Evolutionary conservation across 2,329 filamentous ascomycete genomes (phyloP).

Genomic region (Nannizzia gypsea): DNA sequence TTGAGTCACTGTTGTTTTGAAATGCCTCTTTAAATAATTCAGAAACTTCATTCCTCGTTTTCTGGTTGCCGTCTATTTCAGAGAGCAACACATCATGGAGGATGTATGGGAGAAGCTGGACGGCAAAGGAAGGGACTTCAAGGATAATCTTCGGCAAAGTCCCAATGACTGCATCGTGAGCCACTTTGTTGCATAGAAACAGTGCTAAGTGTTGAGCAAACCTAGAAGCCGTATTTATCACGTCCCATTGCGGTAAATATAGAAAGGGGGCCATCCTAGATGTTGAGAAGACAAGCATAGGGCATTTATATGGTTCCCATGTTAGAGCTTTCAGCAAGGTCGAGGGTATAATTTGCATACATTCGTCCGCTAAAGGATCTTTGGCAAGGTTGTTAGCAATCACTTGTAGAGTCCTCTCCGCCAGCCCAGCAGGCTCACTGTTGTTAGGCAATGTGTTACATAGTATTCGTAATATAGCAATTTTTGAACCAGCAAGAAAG

Average conservation of each 20-base stretch:
- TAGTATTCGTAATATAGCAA: conserved; percentile 50
- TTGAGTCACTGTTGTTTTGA: conserved; percentile 28
- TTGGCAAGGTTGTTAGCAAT: conserved; percentile 28
- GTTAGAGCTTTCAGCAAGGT: conserved; percentile 30
- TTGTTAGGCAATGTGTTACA: conserved; percentile 50
- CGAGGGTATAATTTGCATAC: conserved; percentile 25
- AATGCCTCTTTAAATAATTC: conserved; percentile 55
- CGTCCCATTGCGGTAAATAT: conserved; percentile 14
- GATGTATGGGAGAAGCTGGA: conserved; percentile 67
- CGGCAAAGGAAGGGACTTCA: conserved; percentile 57
- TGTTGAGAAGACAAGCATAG: conserved; percentile 19
- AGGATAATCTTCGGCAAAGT: conserved; percentile 55
- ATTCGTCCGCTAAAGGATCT: conserved; percentile 24
- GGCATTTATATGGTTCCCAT: conserved; percentile 34
- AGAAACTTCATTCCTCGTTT: conserved; percentile 53
- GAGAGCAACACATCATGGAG: conserved; percentile 67
- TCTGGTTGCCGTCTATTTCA: conserved; percentile 51
- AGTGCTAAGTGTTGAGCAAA: conserved; percentile 28
- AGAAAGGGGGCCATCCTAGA: conserved; percentile 16
- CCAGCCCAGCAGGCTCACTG: conserved; percentile 34
- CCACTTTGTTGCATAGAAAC: conserved; percentile 48
- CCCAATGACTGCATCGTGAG: conserved; percentile 55
- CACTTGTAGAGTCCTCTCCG: conserved; percentile 35
- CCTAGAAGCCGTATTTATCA: conserved; percentile 18
- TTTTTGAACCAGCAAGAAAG: conserved; percentile 41